Evolutionary conservation across 306 rosid genomes (phyloP), one percentile per base, ranked within the genome.

Genomic region (Morella rubra): DNA sequence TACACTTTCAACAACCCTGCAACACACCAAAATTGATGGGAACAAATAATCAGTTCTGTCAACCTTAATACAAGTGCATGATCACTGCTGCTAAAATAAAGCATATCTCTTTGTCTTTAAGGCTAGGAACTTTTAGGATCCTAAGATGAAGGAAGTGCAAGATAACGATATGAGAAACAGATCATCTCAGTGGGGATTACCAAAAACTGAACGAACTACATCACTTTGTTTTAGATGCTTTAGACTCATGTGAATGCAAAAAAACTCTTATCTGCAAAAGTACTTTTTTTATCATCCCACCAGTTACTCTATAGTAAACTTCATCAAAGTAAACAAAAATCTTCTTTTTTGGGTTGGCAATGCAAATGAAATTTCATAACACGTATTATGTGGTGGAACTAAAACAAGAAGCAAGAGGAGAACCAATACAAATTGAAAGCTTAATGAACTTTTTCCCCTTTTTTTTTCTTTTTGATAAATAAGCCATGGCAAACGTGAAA

Each of bases 1-100:
- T 49, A 90, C 89, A 76, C 96, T 90, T 80, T 94, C 97, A 79
- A 94, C 95, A 76, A 90, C 83, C 81, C 97, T 93, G 44, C 45
- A 53, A 59, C 75, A 62, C 20, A 71, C 10, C 16, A 22, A 46
- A 60, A 71, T 74, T 50, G 40, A 70, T 67, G 24, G 10, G 75
- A 59, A 51, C 71, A 42, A 12, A 73, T 55, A 62, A 32, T 52
- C 42, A 74, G 32, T 51, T 73, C 16, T 16, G 12, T 37, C 44
- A 22, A 4, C 41, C 32, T 59, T 59, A 59, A 22, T 22, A 14
- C 64, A 22, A 20, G 65, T 59, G 65, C 65, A 59, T 11, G 32
- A 24, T 59, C 32, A 8, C 1, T 40, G 37, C 15, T 41, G 46
- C 70, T 41, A 40, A 65, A 65, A 65, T 14, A 37, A 13, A 19